phyloP scores from a whole-genome alignment of 345 rosid species.

The Lagerstroemia speciosa region DNA sequence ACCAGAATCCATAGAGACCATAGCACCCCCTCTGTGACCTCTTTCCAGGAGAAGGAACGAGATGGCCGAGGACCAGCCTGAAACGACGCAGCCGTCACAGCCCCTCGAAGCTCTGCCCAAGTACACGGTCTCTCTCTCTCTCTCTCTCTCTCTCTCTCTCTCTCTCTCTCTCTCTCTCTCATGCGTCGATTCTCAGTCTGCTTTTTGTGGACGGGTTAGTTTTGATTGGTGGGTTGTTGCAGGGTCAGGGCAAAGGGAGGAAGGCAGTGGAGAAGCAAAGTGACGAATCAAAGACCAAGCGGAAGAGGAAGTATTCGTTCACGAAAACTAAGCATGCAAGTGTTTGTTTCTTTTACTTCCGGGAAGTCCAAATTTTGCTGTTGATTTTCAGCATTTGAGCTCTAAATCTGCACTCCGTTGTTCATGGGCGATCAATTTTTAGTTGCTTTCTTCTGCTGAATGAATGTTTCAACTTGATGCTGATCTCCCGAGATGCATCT shows the following conservation, averaged over 20 bases:
- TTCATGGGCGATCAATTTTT: not conserved
- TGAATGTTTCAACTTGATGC: not conserved
- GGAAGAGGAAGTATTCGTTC: slow-evolving; percentile 3
- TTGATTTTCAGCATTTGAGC: not conserved
- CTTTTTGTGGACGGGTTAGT: not conserved
- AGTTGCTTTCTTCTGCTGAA: not conserved
- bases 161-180: not conserved
- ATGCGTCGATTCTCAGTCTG: not conserved
- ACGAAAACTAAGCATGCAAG: slow-evolving; percentile 1
- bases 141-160: not conserved
- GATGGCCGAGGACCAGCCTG: not conserved
- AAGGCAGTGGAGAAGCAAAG: not conserved
- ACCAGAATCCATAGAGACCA: not conserved
- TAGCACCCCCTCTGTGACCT: not conserved
- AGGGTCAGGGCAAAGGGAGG: not conserved
- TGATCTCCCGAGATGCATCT: not conserved
- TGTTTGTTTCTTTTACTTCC: not conserved
- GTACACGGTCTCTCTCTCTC: not conserved
- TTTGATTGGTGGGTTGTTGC: not conserved
- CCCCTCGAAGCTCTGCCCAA: not conserved
- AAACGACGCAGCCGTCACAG: not conserved
- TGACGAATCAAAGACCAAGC: slow-evolving; percentile 2
- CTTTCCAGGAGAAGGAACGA: not conserved
- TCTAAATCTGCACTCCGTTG: not conserved
- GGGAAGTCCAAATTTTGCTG: not conserved